Conservation (phyloP, 2,329 filamentous ascomycete genomes). For the Botrytis fragariae region DNA sequence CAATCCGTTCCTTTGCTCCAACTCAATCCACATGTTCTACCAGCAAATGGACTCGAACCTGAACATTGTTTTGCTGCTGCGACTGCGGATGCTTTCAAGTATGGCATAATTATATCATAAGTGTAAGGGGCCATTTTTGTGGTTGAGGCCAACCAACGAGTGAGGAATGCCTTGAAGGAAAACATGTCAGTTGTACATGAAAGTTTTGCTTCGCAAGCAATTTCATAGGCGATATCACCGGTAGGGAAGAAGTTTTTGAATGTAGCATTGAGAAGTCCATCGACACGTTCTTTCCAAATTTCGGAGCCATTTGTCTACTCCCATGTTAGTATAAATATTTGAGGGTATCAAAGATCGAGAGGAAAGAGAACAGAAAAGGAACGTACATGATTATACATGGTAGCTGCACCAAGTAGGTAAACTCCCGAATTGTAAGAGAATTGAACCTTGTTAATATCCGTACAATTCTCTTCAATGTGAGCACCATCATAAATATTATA, state of each 20-base stretch:
- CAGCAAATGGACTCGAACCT: constrained; percentile 49
- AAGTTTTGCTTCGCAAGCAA: constrained; percentile 54
- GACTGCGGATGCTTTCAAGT: constrained; percentile 53
- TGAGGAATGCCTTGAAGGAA: constrained; percentile 64
- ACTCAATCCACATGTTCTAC: constrained; percentile 57
- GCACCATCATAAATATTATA: constrained; percentile 59
- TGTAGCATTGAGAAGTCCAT: constrained; percentile 39
- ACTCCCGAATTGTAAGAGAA: constrained; percentile 71
- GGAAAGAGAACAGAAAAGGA: constrained; percentile 45
- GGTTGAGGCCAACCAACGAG: constrained; percentile 57
- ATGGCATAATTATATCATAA: constrained; percentile 50
- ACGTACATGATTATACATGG: constrained; percentile 50
- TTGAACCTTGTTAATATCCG: constrained; percentile 54
- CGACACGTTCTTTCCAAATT: constrained; percentile 41
- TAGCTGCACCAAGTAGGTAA: constrained; percentile 53
- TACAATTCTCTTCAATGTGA: constrained; percentile 47
- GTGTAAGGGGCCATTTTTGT: constrained; percentile 60
- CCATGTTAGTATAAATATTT: neutral
- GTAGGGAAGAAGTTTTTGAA: constrained; percentile 44
- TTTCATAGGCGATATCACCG: constrained; percentile 55
- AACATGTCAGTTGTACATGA: constrained; percentile 61
- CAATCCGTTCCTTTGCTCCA: constrained; percentile 50
- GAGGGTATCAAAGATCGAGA: constrained; percentile 42
- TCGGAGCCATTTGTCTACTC: constrained; percentile 39
- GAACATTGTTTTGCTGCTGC: constrained; percentile 56